Base-by-base conservation (phyloP, 257 asterid species). In the Solanum pennellii region DNA sequence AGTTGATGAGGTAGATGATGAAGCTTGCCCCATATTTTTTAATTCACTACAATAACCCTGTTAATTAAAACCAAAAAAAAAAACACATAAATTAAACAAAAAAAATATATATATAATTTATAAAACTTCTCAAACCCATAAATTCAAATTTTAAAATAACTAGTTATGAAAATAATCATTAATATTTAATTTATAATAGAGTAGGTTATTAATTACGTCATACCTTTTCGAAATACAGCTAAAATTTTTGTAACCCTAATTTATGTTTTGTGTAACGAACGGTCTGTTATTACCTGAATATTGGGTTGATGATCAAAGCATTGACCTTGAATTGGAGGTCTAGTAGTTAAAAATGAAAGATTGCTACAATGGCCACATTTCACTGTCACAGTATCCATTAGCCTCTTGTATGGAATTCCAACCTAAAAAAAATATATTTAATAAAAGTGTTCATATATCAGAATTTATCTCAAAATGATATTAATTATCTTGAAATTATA, bases 361-460 rank as follows among this genome's bases (percentile, higher is more conserved):
- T 95, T 97, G 92, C 97, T 92, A 93, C 99, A 97, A 80, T 97
- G 99, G 82, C 99, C 99, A 82, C 99, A 97, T 90, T 97, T 97
- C 90, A 97, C 99, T 4, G 98, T 97, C 93, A 97, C 97, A 0
- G 98, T 93, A 47, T 95, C 99, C 95, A 95, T n/a, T 95, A 94
- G 66, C 91, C 98, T 95, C 96, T 93, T 95, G 92, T 89, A 91
- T 90, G 99, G 99, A 37, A 97, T 95, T 88, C 94, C 98, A 89
- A 97, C 99, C 98, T 97, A 65, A 31, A 37, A 44, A 23, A 59
- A 3, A 13, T 39, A 35, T 37, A 37, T 37, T 35, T 10, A 12
- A 23, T 4, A 10, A 10, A 62, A 62, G 31, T 23, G 29, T 60
- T 59, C 29, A 23, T 60, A 60, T 23, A 60, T 60, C 69, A 23